Base-by-base conservation (phyloP, 331 rosid genomes). In the Malus hybrid region DNA sequence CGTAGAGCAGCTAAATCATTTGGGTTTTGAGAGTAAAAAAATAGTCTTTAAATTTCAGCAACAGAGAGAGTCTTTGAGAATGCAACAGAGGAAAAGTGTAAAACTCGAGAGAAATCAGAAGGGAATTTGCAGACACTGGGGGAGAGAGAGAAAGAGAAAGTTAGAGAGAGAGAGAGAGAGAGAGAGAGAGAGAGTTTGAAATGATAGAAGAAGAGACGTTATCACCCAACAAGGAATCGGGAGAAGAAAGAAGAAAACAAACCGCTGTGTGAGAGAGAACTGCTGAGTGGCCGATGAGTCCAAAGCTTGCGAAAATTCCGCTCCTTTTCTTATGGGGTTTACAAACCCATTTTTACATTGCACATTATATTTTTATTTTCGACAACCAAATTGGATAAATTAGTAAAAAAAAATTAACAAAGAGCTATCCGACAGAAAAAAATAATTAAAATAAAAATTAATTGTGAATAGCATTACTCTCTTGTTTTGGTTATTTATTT, bases 351-450 rank as follows among this genome's bases (percentile, higher is more conserved):
- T 39, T 39, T 39, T 36, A 0, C 44, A 7, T 36, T 36, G 0
- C 11, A 2, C 0, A 0, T 0, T 36, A 0, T 36, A 0, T 0
- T 8, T 8, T 3, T 0, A 7, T 36, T 36, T 36, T 36, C 0
- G 10, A 7, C 1, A 7, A 34, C 0, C 3, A 3, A 34, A 34
- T 7, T 0, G 0, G 2, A 36, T 36, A 10, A 7, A 36, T 8
- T 36, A 34, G 1, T 0, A 2, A 36, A 36, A 36, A 36, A 36
- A 2, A 36, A 2, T 36, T 36, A 36, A 36, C 11, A 8, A 36
- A 0, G 0, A 36, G 0, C 1, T 36, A 36, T 8, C 0, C 3
- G 3, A 36, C 11, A 0, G 0, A 36, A 36, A 8, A 36, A 7
- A 7, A 34, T 0, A 34, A 24, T 24, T 24, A 24, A 24, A 24